phyloP scores from a whole-genome alignment of 78 protist genomes.

The Dictyostelium firmibasis region DNA sequence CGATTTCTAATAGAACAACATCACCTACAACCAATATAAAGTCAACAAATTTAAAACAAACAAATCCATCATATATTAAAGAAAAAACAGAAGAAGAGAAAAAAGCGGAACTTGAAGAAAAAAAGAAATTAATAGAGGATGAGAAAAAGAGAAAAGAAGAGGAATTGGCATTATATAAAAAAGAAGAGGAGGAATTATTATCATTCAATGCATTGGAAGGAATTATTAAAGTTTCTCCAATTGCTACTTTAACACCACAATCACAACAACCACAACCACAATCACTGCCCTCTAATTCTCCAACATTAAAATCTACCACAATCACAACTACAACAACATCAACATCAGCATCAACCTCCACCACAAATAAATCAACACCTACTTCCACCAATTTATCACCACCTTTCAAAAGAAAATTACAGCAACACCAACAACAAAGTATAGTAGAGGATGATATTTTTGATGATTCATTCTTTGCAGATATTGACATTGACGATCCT shows the following conservation, averaged over 20 bases:
- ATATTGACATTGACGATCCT: background rate
- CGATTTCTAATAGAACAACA: background rate
- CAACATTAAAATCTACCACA: background rate
- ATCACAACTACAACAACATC: background rate
- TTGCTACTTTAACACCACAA: background rate
- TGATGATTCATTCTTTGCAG: background rate
- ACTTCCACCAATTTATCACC: background rate
- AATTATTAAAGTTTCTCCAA: background rate
- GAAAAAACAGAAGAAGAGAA: background rate
- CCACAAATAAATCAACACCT: too few relatives aligned
- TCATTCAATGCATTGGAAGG: background rate
- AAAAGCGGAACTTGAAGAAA: background rate
- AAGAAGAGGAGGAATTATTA: conserved; percentile 7
- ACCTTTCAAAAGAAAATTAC: background rate
- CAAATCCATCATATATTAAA: background rate
- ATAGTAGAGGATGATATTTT: background rate
- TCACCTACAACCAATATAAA: background rate
- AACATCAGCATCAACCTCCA: background rate
- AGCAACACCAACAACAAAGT: background rate
- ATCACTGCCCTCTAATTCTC: background rate
- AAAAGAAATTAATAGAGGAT: background rate
- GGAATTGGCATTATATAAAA: background rate
- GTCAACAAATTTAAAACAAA: background rate
- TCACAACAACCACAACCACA: background rate
- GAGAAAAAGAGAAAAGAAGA: background rate